Base-by-base conservation (phyloP, 2,329 filamentous ascomycete species). In the Paecilomyces sp. region DNA sequence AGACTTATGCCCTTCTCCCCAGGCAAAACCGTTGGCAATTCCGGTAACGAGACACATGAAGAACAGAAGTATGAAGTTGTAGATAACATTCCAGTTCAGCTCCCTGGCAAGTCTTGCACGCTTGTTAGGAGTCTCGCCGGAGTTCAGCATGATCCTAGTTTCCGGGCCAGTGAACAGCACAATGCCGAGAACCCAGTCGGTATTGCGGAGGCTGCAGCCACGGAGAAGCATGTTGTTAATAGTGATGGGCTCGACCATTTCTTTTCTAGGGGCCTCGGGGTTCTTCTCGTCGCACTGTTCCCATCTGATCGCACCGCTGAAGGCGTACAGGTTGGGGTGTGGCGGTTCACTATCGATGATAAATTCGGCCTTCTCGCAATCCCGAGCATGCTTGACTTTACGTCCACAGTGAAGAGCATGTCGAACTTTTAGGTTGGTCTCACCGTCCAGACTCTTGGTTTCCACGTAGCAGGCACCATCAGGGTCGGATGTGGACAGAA, bases 141-240 rank as follows among this genome's bases (percentile, higher is more conserved):
- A 90, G 72, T 99, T 99, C 79, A 97, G 89, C 94, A 99, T 99
- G 73, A 97, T 97, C 79, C 97, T 99, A 34, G 93, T 96, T 73
- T 99, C 93, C 70, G 92, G 87, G 34, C 94, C 94, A 13, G 94
- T 97, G 76, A 96, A 99, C 18, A 96, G 81, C 56, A 97, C 93
- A 2, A 99, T 84, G 57, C 92, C 94, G 5, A 99, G 83, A 58
- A 92, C 83, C 94, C 94, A 99, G 70, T 97, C 92, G 0, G 94
- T 99, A 74, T 97, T 99, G 65, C 92, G 87, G 55, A 99, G 77
- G 67, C 92, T 95, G 77, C 92, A 96, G 58, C 94, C 94, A 80
- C 94, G 89, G 53, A 99, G 85, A 31, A 99, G 84, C 64, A 97
- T 76, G 70, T 99, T 99, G 81, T 97, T 96, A 75, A 99, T 97